Evolutionary conservation across 495 filamentous ascomycete genomes (phyloP).

Genomic region (Aspergillus olivimuriae): DNA sequence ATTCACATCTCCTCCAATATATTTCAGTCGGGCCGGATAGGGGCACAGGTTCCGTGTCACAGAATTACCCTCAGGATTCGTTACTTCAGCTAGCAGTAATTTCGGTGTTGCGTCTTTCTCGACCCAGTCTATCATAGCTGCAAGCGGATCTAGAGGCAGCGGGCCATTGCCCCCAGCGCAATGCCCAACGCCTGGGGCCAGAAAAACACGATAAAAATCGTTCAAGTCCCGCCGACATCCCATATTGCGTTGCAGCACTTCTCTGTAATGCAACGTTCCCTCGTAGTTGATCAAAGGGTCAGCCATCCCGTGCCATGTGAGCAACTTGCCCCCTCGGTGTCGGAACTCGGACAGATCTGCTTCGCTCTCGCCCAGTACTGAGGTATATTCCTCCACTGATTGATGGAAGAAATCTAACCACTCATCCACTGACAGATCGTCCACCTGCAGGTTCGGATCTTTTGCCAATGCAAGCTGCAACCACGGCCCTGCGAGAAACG

Average conservation of each 20-base stretch:
- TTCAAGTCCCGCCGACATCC: conserved; percentile 5
- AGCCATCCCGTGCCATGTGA: conserved; percentile 33
- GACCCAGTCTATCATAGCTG: not conserved
- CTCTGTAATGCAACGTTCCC: conserved; percentile 10
- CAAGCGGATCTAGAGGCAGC: not conserved
- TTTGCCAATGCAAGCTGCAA: conserved; percentile 7
- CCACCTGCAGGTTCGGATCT: conserved; percentile 31
- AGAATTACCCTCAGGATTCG: no score
- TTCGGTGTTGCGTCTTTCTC: not conserved
- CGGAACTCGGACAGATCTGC: conserved; percentile 28
- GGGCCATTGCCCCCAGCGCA: not conserved
- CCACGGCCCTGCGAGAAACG: not conserved
- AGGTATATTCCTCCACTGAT: conserved; percentile 14
- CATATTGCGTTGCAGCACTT: conserved; percentile 3
- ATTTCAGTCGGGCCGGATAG: not conserved
- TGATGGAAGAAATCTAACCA: conserved; percentile 10
- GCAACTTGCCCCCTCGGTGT: conserved; percentile 33
- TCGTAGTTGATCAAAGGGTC: conserved; percentile 13
- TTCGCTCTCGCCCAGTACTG: conserved; percentile 27
- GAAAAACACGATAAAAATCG: conserved; percentile 13
- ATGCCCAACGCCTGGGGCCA: not conserved
- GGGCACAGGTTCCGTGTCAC: not conserved
- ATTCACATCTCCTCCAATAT: not conserved
- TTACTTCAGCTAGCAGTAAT: not conserved
- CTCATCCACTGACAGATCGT: conserved; percentile 18